phyloP scores from a whole-genome alignment of 2,329 filamentous ascomycete genomes.

The Paramyrothecium sp. region DNA sequence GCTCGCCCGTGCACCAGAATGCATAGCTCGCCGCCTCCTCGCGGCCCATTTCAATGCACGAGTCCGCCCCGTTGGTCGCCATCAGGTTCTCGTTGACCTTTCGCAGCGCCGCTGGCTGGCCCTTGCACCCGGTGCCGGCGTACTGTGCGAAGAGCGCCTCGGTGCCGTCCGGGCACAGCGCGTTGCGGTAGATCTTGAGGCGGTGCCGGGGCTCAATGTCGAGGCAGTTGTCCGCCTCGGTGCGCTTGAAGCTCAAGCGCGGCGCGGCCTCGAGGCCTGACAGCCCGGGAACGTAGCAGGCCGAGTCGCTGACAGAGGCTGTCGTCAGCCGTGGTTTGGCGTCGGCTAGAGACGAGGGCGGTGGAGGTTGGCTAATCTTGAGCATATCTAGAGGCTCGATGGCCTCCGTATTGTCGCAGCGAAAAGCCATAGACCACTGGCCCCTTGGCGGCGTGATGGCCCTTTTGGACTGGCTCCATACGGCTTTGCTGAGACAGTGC shows the following conservation, averaged over 20 bases:
- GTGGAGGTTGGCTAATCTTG: background rate
- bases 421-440: background rate
- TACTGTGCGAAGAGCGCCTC: background rate
- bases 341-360: background rate
- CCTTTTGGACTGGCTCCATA: background rate
- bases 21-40: slow-evolving; percentile 8
- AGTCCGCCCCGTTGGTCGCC: background rate
- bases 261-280: background rate
- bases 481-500: background rate
- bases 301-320: background rate
- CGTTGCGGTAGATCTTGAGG: background rate
- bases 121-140: background rate
- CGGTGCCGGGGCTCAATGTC: background rate
- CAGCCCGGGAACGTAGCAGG: background rate
- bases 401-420: background rate
- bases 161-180: background rate
- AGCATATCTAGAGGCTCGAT: background rate
- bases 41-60: slow-evolving; percentile 8
- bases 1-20: slow-evolving; percentile 9
- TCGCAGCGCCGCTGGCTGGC: background rate
- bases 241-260: background rate
- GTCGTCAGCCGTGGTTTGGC: background rate
- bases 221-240: background rate
- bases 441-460: background rate
- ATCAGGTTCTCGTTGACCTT: background rate